Conservation (phyloP, 208 protist species). For the Trypanosoma avium region DNA sequence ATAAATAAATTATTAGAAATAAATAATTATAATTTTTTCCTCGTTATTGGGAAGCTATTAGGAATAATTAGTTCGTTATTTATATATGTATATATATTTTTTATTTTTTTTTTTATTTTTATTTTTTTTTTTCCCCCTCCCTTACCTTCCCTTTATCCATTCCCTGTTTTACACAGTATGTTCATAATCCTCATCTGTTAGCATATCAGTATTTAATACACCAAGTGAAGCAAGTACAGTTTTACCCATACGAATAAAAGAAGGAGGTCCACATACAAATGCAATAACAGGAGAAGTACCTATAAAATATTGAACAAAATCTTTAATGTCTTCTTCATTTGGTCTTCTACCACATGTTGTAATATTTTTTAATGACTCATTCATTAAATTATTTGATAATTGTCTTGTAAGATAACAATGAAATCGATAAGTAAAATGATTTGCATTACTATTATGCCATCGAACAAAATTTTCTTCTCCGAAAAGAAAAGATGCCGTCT, state of each 20-base stretch:
- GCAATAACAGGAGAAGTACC: conserved; percentile 37
- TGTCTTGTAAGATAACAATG: conserved; percentile 38
- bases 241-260: conserved; percentile 51
- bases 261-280: conserved; percentile 67
- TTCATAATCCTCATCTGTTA: conserved; percentile 45
- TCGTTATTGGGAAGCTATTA: too few species aligned
- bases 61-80: too few species aligned
- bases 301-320: conserved; percentile 42
- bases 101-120: not conserved
- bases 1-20: not conserved
- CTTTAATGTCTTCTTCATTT: conserved; percentile 31
- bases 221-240: conserved; percentile 45
- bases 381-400: not conserved
- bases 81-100: too few species aligned
- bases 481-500: conserved; percentile 40
- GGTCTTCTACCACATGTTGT: conserved; percentile 41
- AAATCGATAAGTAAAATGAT: conserved; percentile 25
- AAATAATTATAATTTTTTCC: too few species aligned
- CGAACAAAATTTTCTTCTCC: conserved; percentile 44
- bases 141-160: not conserved
- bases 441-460: conserved; percentile 32
- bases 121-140: not conserved
- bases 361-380: conserved; percentile 12
- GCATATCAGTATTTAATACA: conserved; percentile 48
- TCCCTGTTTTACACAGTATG: not conserved